phyloP scores from a whole-genome alignment of 2,329 filamentous ascomycete genomes.

The Leptographium lundbergii region DNA sequence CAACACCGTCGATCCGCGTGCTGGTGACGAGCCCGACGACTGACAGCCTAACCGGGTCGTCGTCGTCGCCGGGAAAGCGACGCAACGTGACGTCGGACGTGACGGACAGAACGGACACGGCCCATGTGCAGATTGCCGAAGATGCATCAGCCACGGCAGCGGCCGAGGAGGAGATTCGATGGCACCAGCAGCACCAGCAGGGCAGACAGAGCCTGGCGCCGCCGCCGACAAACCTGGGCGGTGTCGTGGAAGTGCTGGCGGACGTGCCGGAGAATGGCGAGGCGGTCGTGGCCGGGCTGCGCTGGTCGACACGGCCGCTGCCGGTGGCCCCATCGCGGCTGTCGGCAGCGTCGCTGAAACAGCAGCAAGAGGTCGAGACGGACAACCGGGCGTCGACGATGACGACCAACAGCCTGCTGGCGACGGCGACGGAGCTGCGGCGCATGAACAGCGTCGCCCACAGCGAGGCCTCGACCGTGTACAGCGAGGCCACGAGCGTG shows the following conservation, averaged over 20 bases:
- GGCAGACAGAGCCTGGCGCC: not conserved
- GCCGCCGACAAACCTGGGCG: not conserved
- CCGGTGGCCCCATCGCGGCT: conserved; percentile 1
- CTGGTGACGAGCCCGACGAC: conserved; percentile 4
- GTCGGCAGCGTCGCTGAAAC: not conserved
- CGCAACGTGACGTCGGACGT: not conserved
- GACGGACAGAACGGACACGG: not conserved
- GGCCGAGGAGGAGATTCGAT: not conserved
- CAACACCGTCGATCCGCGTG: not conserved
- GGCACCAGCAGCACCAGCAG: not conserved
- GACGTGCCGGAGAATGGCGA: not conserved
- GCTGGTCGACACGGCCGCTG: conserved; percentile 3
- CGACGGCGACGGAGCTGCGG: conserved; percentile 37
- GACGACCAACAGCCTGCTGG: conserved; percentile 18
- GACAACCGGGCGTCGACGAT: not conserved
- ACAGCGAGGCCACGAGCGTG: conserved; percentile 11
- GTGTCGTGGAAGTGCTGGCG: not conserved
- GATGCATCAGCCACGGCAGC: not conserved
- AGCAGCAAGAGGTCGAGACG: not conserved
- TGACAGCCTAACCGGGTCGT: not conserved
- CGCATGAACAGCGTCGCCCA: conserved; percentile 42
- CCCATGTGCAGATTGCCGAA: not conserved
- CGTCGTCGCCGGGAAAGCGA: not conserved
- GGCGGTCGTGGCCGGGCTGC: not conserved
- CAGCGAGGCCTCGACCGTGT: conserved; percentile 26